A percentile compares a stretch with the other conserved stretches of the same genome.
These are phyloP conservation scores for Thielaviopsis ethacetica DNA, from an alignment of 2,329 filamentous ascomycete genomes.

Conservation along the genomic window DNA sequence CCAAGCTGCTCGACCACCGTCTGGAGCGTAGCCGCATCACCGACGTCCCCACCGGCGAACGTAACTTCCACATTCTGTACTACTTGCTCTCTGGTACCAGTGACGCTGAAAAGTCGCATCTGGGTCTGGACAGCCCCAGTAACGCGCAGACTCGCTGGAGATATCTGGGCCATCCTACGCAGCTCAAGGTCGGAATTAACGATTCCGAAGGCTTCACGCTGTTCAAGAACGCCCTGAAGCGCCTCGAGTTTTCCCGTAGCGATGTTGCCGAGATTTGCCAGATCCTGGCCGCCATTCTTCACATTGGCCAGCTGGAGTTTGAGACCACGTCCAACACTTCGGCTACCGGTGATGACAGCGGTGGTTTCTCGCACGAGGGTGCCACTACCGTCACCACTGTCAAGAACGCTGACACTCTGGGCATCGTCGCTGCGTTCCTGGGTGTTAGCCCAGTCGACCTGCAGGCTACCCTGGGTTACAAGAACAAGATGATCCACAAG, in stretches of 20 bases:
- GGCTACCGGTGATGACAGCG: conserved; percentile 72
- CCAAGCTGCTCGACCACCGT: conserved; percentile 85
- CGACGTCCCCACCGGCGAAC: conserved; percentile 83
- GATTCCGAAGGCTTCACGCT: conserved; percentile 91
- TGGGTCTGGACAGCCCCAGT: conserved; percentile 41
- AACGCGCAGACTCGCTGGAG: conserved; percentile 68
- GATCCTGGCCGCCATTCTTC: conserved; percentile 81
- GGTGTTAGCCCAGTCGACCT: conserved; percentile 68
- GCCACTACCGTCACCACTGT: conserved; percentile 72
- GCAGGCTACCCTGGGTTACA: conserved; percentile 80
- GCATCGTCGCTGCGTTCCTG: conserved; percentile 82
- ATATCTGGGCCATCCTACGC: conserved; percentile 88
- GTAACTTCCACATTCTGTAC: conserved; percentile 92
- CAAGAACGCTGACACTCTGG: conserved; percentile 81
- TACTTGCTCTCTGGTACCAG: conserved; percentile 90
- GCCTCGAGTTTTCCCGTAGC: conserved; percentile 80
- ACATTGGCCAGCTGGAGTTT: conserved; percentile 94
- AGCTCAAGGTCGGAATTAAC: conserved; percentile 93
- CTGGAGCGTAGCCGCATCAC: conserved; percentile 84
- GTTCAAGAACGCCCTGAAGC: conserved; percentile 89
- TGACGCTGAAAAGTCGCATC: conserved; percentile 72
- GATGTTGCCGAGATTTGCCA: conserved; percentile 97
- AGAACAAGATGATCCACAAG: conserved; percentile 88
- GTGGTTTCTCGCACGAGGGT: conserved; percentile 90
- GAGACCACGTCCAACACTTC: conserved; percentile 66